Base-by-base conservation (phyloP, 768 basidiomycete species). In the Agaricus subrufescens region DNA sequence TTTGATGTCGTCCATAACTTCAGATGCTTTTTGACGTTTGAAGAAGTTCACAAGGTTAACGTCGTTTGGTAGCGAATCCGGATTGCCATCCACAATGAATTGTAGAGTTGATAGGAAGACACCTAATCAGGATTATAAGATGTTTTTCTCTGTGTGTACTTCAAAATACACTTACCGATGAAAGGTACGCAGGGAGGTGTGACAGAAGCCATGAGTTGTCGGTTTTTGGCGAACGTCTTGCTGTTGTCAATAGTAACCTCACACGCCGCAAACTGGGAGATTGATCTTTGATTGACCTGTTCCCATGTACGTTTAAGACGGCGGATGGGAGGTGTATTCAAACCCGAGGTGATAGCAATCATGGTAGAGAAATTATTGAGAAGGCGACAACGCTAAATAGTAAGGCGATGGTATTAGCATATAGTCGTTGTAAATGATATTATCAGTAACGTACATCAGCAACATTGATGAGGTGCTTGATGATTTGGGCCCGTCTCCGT, bases 51-150 rank as follows among this genome's bases (percentile, higher is more conserved):
- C 86, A 60, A 96, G 75, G 54, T 82, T 80, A 7, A 84, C 88
- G 23, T 38, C 47, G 15, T 19, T 19, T 19, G 80, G 80, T 9
- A 97, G 75, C 62, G 79, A 84, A 73, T 98, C 92, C 50, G 89
- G 87, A 65, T 92, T 94, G 8, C 96, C 97, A 63, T 98, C 97
- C 71, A 97, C 93, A 67, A 97, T 96, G 71, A 98, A 98, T n/a
- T 94, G 95, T 59, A 98, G 76, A 6, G 90, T 92, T 5, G 96
- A 95, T 27, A 99, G 82, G 75, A 96, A 98, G 53, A 98, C 90
- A 64, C 97, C 96, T 97, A 62, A 0, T 19, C 15, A n/a, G 10
- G 12, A 29, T 49, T 56, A 49, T 19, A 53, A 57, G 9, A 14
- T 15, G 11, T 8, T 39, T 26, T 37, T 43, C 50, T 38, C 58